Conservation (phyloP, 1,284 basidiomycete species). For the Moniliella sp. region DNA sequence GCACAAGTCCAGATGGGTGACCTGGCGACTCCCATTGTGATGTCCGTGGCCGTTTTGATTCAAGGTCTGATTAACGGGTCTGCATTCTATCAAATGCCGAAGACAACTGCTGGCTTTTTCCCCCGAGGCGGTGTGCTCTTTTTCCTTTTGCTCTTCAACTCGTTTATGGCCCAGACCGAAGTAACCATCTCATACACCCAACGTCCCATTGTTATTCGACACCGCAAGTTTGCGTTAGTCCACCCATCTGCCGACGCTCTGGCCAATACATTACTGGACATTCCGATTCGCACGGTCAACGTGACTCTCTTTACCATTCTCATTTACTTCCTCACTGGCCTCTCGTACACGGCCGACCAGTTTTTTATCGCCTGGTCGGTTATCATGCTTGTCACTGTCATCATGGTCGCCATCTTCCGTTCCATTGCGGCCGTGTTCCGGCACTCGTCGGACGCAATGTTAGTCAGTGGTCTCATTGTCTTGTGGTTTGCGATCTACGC, state of each 20-base stretch:
- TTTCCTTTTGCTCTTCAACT: slow-evolving; percentile 33
- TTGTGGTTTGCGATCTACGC: slow-evolving; percentile 8
- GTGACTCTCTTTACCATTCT: slow-evolving; percentile 11
- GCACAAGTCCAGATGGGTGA: slow-evolving; percentile 50
- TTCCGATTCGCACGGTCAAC: slow-evolving; percentile 13
- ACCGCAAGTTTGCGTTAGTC: slow-evolving; percentile 15
- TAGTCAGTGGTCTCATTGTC: slow-evolving; percentile 17
- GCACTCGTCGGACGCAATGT: slow-evolving; percentile 11
- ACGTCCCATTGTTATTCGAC: slow-evolving; percentile 20
- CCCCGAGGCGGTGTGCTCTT: slow-evolving; percentile 48
- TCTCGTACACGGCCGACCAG: slow-evolving; percentile 8
- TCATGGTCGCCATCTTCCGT: slow-evolving; percentile 24
- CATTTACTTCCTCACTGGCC: slow-evolving; percentile 23
- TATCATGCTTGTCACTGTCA: slow-evolving; percentile 9
- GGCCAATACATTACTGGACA: slow-evolving; percentile 16
- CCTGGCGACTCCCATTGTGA: slow-evolving; percentile 34
- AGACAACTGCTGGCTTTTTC: slow-evolving; percentile 50
- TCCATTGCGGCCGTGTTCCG: slow-evolving; percentile 8
- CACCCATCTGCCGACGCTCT: slow-evolving; percentile 16
- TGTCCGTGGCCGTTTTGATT: slow-evolving; percentile 21
- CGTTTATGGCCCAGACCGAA: slow-evolving; percentile 34
- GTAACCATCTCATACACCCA: slow-evolving; percentile 14
- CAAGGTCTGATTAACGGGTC: slow-evolving; percentile 56
- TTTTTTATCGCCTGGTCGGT: slow-evolving; percentile 18
- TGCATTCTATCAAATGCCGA: slow-evolving; percentile 47